phyloP scores from a whole-genome alignment of 208 protist genomes.

The Entamoeba moshkovskii region DNA sequence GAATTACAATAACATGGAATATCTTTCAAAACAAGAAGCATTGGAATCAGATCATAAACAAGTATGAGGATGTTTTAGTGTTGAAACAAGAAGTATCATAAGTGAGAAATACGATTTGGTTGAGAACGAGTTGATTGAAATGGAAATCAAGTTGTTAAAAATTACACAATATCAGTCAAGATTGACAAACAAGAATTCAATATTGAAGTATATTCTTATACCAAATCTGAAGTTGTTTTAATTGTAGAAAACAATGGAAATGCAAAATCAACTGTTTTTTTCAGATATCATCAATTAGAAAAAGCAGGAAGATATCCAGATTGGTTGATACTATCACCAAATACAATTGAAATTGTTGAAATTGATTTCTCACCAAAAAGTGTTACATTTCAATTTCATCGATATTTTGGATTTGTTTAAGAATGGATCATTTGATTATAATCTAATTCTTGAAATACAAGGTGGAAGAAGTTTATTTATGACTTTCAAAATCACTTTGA shows the following conservation, averaged over 20 bases:
- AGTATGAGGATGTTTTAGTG: conserved; percentile 15
- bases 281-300: background rate
- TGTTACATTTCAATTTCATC: background rate
- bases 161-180: background rate
- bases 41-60: conserved; percentile 31
- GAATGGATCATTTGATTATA: too few relatives aligned
- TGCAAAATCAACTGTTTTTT: background rate
- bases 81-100: background rate
- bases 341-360: background rate
- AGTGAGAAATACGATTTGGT: background rate
- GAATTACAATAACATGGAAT: too few relatives aligned
- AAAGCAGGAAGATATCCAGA: background rate
- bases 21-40: background rate
- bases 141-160: background rate
- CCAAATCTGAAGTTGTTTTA: background rate
- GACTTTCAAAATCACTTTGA: too few relatives aligned
- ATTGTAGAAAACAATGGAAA: background rate
- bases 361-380: background rate
- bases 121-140: background rate
- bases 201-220: background rate
- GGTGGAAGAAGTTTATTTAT: too few relatives aligned
- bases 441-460: too few relatives aligned
- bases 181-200: background rate
- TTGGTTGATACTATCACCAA: background rate
- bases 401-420: too few relatives aligned